These are phyloP conservation scores for Kwoniella botswanensis DNA, from an alignment of 768 basidiomycete genomes.

Conservation along the genomic window DNA sequence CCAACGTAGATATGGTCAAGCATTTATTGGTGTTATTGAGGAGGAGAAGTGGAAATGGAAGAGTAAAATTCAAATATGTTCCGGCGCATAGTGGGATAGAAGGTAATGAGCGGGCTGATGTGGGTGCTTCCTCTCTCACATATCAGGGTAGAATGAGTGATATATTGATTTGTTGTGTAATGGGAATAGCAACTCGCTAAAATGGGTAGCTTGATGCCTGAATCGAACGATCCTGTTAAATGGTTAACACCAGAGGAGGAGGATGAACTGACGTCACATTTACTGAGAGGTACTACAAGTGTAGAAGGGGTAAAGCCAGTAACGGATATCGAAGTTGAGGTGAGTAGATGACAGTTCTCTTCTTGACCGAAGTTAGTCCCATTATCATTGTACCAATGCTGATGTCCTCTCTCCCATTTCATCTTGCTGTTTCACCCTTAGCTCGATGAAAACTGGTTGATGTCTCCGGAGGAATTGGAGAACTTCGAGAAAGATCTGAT, in stretches of 20 bases:
- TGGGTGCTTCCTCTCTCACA: conserved; percentile 32
- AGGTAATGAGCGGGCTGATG: conserved; percentile 89
- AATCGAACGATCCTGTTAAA: conserved; percentile 34
- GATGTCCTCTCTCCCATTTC: no score
- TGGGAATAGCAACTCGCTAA: conserved; percentile 46
- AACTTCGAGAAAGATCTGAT: conserved; percentile 35
- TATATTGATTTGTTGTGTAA: neutral
- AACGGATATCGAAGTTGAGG: conserved; percentile 49
- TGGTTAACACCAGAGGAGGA: conserved; percentile 46
- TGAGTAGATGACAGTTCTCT: conserved; percentile 12
- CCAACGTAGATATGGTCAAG: conserved; percentile 73
- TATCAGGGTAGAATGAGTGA: neutral
- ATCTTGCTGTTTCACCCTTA: neutral
- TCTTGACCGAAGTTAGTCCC: neutral
- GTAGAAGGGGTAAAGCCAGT: neutral
- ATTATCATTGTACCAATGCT: neutral
- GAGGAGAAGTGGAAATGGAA: conserved; percentile 60
- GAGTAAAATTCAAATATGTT: conserved; percentile 72
- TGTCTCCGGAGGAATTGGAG: conserved; percentile 44
- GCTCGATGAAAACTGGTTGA: conserved; percentile 50
- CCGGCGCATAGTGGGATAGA: conserved; percentile 74
- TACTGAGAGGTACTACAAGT: neutral
- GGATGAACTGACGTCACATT: neutral
- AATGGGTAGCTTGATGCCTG: conserved; percentile 43
- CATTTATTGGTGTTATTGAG: conserved; percentile 72